phyloP scores from a whole-genome alignment of 164 flowering plant genomes.

The Magnolia changhungtana region DNA sequence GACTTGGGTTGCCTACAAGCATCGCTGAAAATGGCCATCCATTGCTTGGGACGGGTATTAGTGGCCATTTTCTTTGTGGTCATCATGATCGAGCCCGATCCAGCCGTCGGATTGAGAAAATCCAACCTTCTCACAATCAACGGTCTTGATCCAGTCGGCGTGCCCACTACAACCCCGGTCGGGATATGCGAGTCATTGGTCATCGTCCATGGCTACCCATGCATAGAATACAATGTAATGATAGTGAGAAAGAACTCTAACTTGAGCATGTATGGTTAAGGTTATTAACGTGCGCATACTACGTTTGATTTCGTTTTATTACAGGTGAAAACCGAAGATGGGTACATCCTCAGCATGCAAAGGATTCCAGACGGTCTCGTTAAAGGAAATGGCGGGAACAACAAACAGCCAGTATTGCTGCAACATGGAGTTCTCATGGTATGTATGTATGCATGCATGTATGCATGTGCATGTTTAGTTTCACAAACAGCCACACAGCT shows the following conservation, averaged over 20 bases:
- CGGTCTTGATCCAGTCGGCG: not conserved
- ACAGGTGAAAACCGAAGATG: conserved; percentile 66
- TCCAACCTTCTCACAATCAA: not conserved
- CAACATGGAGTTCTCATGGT: conserved; percentile 81
- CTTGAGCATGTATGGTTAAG: not conserved
- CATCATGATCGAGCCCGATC: not conserved
- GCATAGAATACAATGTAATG: conserved; percentile 60
- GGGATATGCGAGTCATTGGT: conserved; percentile 53
- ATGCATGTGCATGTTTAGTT: not conserved
- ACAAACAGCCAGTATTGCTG: conserved; percentile 51
- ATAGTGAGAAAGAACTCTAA: too few relatives aligned
- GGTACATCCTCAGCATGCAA: conserved; percentile 58
- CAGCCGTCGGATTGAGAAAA: conserved; percentile 8
- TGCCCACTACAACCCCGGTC: not conserved
- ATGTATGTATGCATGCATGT: conserved; percentile 8
- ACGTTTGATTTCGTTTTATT: not conserved
- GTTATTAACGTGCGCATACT: not conserved
- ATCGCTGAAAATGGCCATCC: not conserved
- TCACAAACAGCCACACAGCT: too few relatives aligned
- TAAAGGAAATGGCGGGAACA: conserved; percentile 7
- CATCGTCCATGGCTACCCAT: conserved; percentile 55
- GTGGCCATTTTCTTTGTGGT: conserved; percentile 4
- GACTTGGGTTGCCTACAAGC: not conserved
- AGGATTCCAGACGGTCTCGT: conserved; percentile 55
- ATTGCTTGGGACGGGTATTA: not conserved